These are phyloP conservation scores for Galeopsis tetrahit DNA, from an alignment of 257 asterid genomes.

Conservation along the genomic window DNA sequence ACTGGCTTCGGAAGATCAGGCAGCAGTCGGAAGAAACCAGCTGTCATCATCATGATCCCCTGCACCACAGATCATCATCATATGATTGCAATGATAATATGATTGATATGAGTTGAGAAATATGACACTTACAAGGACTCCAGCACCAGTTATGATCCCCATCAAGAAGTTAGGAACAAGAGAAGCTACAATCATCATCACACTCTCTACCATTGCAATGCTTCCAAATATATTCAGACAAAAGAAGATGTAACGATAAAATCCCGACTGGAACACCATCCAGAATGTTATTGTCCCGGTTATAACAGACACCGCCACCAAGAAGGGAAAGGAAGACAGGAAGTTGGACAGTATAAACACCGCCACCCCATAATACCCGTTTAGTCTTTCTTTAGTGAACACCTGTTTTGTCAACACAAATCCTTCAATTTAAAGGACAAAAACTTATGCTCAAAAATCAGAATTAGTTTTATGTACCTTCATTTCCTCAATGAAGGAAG, in stretches of 20 bases:
- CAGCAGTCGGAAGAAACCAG: conserved; percentile 88
- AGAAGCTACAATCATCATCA: conserved; percentile 98
- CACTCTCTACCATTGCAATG: conserved; percentile 95
- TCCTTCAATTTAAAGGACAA: no score
- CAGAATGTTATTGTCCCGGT: conserved; percentile 73
- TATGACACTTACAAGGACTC: conserved; percentile 66
- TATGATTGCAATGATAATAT: no score
- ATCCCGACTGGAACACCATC: conserved; percentile 75
- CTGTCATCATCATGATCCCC: conserved; percentile 99
- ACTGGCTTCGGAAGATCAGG: conserved; percentile 85
- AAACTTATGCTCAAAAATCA: no score
- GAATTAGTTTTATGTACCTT: conserved; percentile 50
- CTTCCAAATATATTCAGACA: conserved; percentile 82
- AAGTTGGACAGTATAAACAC: conserved; percentile 81
- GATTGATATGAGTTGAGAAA: neutral
- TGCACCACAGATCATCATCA: conserved; percentile 23
- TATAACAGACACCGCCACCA: conserved; percentile 66
- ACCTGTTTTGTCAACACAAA: conserved; percentile 49
- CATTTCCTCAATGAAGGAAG: conserved; percentile 97
- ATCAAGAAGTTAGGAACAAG: conserved; percentile 93
- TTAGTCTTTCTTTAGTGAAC: conserved; percentile 74
- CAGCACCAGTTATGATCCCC: conserved; percentile 99
- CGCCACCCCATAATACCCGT: conserved; percentile 88
- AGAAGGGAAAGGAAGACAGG: conserved; percentile 85
- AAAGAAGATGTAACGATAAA: conserved; percentile 66